A percentile compares a stretch with the other conserved stretches of the same genome.
Evolutionary conservation across 306 rosid species (phyloP).

Genomic region (Sphenostylis stenocarpa): DNA sequence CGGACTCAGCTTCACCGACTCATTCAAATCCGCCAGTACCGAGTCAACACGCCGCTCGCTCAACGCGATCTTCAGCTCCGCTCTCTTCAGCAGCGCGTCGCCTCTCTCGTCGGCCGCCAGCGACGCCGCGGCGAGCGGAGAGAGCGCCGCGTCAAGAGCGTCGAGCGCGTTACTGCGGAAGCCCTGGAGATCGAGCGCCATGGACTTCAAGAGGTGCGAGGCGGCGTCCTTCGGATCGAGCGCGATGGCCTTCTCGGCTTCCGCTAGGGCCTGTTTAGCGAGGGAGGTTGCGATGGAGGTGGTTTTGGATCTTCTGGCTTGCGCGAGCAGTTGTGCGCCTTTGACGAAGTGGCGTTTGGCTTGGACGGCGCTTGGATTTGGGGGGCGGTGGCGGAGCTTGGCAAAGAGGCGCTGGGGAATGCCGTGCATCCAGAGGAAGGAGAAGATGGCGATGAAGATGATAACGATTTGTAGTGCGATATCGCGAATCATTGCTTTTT

Average conservation of each 20-base stretch:
- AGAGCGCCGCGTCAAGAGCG: slow-evolving; percentile 69
- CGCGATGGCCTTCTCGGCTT: slow-evolving; percentile 71
- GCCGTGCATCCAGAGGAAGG: slow-evolving; percentile 63
- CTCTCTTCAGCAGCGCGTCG: slow-evolving; percentile 78
- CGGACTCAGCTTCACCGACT: slow-evolving; percentile 57
- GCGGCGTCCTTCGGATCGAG: slow-evolving; percentile 87
- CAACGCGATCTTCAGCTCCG: slow-evolving; percentile 65
- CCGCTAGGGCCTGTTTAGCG: slow-evolving; percentile 55
- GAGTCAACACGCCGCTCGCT: slow-evolving; percentile 56
- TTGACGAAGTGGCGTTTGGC: slow-evolving; percentile 80
- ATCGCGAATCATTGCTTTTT: slow-evolving; percentile 51
- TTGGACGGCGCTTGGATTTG: slow-evolving; percentile 41
- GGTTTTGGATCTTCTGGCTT: slow-evolving; percentile 51
- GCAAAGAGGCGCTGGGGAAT: slow-evolving; percentile 56
- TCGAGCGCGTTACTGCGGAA: slow-evolving; percentile 78
- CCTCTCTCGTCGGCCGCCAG: slow-evolving; percentile 60
- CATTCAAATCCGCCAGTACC: slow-evolving; percentile 59
- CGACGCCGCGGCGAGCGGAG: slow-evolving; percentile 65
- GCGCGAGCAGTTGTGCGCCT: slow-evolving; percentile 80
- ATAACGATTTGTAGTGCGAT: slow-evolving; percentile 56
- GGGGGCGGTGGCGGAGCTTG: slow-evolving; percentile 59
- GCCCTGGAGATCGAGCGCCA: slow-evolving; percentile 75
- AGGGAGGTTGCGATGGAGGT: slow-evolving; percentile 31
- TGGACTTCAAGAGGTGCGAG: slow-evolving; percentile 70
- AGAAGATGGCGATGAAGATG: slow-evolving; percentile 39